Conservation (phyloP, 345 rosid genomes). For the Linum usitatissimum region DNA sequence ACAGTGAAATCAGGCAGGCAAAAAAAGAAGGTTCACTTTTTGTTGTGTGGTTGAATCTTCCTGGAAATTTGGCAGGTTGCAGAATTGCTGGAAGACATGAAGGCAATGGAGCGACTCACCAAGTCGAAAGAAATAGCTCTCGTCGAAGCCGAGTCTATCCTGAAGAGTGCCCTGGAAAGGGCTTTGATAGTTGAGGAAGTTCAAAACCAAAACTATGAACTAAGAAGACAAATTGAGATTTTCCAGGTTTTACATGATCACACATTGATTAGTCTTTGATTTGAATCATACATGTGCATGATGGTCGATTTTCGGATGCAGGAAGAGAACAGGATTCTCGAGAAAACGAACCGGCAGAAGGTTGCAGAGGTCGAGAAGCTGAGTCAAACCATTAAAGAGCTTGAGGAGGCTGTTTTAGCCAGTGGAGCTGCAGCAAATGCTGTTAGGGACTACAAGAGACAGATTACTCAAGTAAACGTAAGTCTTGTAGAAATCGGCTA, state of each 20-base stretch:
- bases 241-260: slow-evolving; percentile 36
- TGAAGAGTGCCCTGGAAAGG: slow-evolving; percentile 82
- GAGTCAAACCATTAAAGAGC: slow-evolving; percentile 61
- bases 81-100: slow-evolving; percentile 64
- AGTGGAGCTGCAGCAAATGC: slow-evolving; percentile 83
- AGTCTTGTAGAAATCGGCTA: slow-evolving; percentile 7
- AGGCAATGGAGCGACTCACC: slow-evolving; percentile 80
- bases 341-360: slow-evolving; percentile 89
- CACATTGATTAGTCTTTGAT: neutral
- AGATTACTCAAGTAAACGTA: slow-evolving; percentile 67
- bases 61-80: slow-evolving; percentile 33
- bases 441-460: slow-evolving; percentile 58
- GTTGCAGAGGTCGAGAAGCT: slow-evolving; percentile 82
- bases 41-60: neutral
- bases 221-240: slow-evolving; percentile 80
- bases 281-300: neutral
- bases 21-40: no score
- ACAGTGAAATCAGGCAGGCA: neutral
- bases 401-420: slow-evolving; percentile 76
- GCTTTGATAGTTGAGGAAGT: slow-evolving; percentile 89
- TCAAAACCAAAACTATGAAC: slow-evolving; percentile 82
- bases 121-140: slow-evolving; percentile 77
- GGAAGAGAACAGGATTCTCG: slow-evolving; percentile 88
- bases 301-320: slow-evolving; percentile 15
- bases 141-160: slow-evolving; percentile 81